These are phyloP conservation scores for Phytophthora meadii DNA, from an alignment of 352 stramenopile genomes.

Conservation along the genomic window DNA sequence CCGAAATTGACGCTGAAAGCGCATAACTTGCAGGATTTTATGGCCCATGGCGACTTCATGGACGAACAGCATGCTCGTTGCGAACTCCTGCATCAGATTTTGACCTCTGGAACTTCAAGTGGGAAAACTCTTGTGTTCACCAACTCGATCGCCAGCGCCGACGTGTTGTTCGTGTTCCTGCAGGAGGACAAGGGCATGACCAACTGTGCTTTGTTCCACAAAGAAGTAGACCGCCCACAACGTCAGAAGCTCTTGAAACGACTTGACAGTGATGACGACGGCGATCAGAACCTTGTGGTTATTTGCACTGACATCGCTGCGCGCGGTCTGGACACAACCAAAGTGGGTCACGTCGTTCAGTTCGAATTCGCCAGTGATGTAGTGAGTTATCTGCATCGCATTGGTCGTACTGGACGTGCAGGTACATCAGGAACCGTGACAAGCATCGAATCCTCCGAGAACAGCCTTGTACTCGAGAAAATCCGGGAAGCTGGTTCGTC, in stretches of 20 bases:
- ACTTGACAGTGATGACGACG: constrained; percentile 41
- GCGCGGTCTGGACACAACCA: constrained; percentile 73
- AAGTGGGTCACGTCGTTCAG: constrained; percentile 78
- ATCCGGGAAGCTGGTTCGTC: constrained; percentile 61
- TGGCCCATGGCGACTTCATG: constrained; percentile 14
- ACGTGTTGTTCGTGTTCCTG: constrained; percentile 63
- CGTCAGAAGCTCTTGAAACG: constrained; percentile 54
- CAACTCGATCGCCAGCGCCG: constrained; percentile 78
- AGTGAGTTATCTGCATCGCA: constrained; percentile 85
- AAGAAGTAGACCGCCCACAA: constrained; percentile 61
- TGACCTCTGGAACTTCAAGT: constrained; percentile 28
- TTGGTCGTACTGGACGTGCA: constrained; percentile 73
- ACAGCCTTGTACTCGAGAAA: constrained; percentile 68
- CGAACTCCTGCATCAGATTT: constrained; percentile 58
- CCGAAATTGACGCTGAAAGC: constrained; percentile 52
- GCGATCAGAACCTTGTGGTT: constrained; percentile 48
- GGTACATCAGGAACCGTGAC: constrained; percentile 63
- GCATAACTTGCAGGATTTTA: constrained; percentile 53
- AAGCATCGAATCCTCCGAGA: constrained; percentile 71
- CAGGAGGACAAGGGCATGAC: constrained; percentile 39
- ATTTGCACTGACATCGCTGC: constrained; percentile 85
- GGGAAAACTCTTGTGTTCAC: constrained; percentile 74
- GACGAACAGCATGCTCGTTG: constrained; percentile 44
- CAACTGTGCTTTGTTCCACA: constrained; percentile 61
- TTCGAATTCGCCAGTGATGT: constrained; percentile 85